These are phyloP conservation scores for Graphilbum ipis-grandicollis DNA, from an alignment of 2,329 filamentous ascomycete genomes.

Conservation along the genomic window DNA sequence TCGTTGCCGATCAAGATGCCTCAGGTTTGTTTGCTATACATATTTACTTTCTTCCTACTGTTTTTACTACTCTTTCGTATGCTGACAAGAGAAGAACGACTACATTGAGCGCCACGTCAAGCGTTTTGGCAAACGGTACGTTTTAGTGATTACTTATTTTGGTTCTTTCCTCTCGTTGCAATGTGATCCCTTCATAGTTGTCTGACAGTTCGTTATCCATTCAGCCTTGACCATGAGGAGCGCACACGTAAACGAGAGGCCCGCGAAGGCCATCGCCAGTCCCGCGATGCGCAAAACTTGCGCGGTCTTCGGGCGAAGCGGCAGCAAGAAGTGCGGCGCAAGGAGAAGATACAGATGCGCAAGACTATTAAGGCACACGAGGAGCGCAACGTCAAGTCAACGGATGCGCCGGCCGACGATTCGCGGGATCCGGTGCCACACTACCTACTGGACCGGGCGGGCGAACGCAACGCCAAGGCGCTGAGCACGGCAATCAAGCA, in stretches of 20 bases:
- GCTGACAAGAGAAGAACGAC: conserved; percentile 51
- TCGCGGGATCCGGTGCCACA: conserved; percentile 69
- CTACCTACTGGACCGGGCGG: conserved; percentile 77
- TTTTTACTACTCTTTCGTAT: background rate
- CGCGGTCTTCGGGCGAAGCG: conserved; percentile 84
- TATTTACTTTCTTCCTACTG: too few species aligned
- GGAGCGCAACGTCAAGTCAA: conserved; percentile 85
- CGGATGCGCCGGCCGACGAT: conserved; percentile 44
- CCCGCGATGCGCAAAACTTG: conserved; percentile 82
- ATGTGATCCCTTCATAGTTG: too few species aligned
- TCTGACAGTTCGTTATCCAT: conserved; percentile 14
- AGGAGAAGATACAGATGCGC: conserved; percentile 97
- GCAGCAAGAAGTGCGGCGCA: conserved; percentile 80
- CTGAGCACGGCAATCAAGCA: conserved; percentile 83
- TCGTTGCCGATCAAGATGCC: conserved; percentile 8
- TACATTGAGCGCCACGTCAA: conserved; percentile 69
- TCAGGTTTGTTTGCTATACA: conserved; percentile 6
- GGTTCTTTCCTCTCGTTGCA: too few species aligned
- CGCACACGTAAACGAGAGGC: conserved; percentile 72
- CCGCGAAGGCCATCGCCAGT: conserved; percentile 75
- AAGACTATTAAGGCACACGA: conserved; percentile 91
- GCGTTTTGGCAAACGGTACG: conserved; percentile 22
- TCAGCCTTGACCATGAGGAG: conserved; percentile 62
- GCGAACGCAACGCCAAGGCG: conserved; percentile 20
- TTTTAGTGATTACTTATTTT: too few species aligned